Evolutionary conservation across 2,329 filamentous ascomycete genomes (phyloP).

Genomic region (Didymella pomorum): DNA sequence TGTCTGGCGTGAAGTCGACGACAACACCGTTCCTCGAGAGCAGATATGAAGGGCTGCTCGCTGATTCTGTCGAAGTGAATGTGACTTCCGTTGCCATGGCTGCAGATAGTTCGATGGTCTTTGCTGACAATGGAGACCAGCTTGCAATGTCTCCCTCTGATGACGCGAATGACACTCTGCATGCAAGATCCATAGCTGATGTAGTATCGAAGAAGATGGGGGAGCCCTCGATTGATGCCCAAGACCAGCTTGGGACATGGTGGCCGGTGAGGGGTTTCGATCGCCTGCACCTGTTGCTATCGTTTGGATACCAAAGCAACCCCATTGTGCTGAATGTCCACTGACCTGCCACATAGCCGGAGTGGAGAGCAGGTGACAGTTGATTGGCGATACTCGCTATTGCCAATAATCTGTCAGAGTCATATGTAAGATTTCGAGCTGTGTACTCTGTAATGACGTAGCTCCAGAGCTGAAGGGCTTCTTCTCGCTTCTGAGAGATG

Average conservation of each 20-base stretch:
- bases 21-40: slow-evolving; percentile 40
- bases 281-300: slow-evolving; percentile 37
- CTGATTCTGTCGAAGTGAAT: slow-evolving; percentile 23
- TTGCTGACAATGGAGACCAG: slow-evolving; percentile 45
- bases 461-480: slow-evolving; percentile 46
- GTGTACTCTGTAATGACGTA: slow-evolving; percentile 49
- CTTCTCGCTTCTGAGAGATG: slow-evolving; percentile 32
- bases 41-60: slow-evolving; percentile 30
- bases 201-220: slow-evolving; percentile 48
- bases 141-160: slow-evolving; percentile 29
- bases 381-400: slow-evolving; percentile 45
- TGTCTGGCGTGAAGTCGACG: slow-evolving; percentile 46
- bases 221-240: slow-evolving; percentile 48
- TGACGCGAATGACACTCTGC: slow-evolving; percentile 40
- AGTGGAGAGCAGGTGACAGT: slow-evolving; percentile 35
- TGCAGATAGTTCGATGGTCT: slow-evolving; percentile 41
- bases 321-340: slow-evolving; percentile 48
- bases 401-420: slow-evolving; percentile 42
- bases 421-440: slow-evolving; percentile 44
- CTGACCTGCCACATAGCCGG: slow-evolving; percentile 48
- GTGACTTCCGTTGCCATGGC: slow-evolving; percentile 47
- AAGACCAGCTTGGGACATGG: slow-evolving; percentile 48
- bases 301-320: slow-evolving; percentile 48
- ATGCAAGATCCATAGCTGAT: slow-evolving; percentile 49
- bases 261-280: slow-evolving; percentile 28